A percentile compares a stretch with the other conserved stretches of the same genome.
phyloP scores from a whole-genome alignment of 441 rosid genomes.

The Biscutella auriculata region DNA sequence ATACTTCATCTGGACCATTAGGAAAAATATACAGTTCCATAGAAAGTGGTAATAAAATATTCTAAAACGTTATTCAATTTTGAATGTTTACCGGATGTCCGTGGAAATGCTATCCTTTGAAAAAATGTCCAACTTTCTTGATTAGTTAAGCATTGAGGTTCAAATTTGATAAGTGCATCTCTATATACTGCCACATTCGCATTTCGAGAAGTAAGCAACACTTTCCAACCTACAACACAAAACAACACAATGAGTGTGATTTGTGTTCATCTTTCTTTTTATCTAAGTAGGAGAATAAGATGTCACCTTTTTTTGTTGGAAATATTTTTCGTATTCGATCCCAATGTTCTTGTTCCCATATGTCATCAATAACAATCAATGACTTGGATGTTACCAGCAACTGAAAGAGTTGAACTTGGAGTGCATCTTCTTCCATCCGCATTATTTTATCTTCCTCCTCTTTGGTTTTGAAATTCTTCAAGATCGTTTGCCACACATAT shows the following conservation, averaged over 20 bases:
- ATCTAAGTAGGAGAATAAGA: background rate
- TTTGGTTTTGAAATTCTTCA: background rate
- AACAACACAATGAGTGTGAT: no score
- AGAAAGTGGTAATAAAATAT: no score
- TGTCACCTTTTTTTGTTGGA: background rate
- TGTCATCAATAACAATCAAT: slow-evolving; percentile 1
- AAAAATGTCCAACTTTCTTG: slow-evolving; percentile 19
- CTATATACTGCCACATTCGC: slow-evolving; percentile 1
- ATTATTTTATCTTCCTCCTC: background rate
- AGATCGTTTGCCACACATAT: slow-evolving; percentile 15
- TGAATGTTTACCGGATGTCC: background rate
- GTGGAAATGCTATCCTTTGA: background rate
- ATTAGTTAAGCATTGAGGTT: background rate
- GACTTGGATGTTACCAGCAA: background rate
- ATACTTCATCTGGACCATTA: no score
- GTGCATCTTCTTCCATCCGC: background rate
- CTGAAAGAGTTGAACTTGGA: background rate
- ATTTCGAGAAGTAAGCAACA: slow-evolving; percentile 22
- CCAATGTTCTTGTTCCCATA: background rate
- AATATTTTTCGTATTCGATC: background rate
- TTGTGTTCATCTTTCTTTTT: no score
- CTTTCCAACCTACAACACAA: slow-evolving; percentile 1
- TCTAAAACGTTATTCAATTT: background rate
- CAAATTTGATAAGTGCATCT: slow-evolving; percentile 5
- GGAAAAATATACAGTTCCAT: no score